Evolutionary conservation across 1,284 basidiomycete genomes (phyloP), one percentile per base, ranked within the genome.

Genomic region (Microbotryomycetes sp.): DNA sequence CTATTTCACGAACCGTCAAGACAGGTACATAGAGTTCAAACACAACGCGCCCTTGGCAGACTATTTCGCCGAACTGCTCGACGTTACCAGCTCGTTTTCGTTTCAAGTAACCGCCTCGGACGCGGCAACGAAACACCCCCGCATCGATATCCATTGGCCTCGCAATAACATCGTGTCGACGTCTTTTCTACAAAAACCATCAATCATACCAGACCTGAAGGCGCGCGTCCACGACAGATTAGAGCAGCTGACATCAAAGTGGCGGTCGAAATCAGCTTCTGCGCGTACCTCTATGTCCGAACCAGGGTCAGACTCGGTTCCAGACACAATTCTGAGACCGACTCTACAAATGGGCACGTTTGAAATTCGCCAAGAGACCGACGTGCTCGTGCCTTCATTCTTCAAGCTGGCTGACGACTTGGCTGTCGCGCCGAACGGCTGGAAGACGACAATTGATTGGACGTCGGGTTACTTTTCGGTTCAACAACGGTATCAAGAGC

Each of bases 391-490:
- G 3, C 73, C 78, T 1, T 73, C 77, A 45, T 78, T 91, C 21
- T 88, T 89, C 68, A 54, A 46, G 35, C 56, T 41, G 11, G 73
- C 67, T 65, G 35, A 75, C 73, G 29, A 71, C 74, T 15, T 70
- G 4, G 65, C 67, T 64, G 62, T 58, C 0, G 60, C 66, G 4
- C 58, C 59, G 28, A 54, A 67, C 58, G 58, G 67, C 4, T 49
- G 47, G 21, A 52, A 53, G 9, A 63, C 70, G 9, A 62, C 58
- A 54, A 74, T 81, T 24, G 78, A 93, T 73, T 77, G 94, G 70
- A 99, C 94, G 15, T 91, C 86, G 66, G 94, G 96, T 16, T 99
- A 99, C 76, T 98, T 99, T 72, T 89, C 88, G 6, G 79, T 97
- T 45, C 89, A 88, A 71, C 78, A 81, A 63, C 82, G 81, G n/a